Base-by-base conservation (phyloP, 495 filamentous ascomycete genomes). In the Aspergillus incahuasiensis region DNA sequence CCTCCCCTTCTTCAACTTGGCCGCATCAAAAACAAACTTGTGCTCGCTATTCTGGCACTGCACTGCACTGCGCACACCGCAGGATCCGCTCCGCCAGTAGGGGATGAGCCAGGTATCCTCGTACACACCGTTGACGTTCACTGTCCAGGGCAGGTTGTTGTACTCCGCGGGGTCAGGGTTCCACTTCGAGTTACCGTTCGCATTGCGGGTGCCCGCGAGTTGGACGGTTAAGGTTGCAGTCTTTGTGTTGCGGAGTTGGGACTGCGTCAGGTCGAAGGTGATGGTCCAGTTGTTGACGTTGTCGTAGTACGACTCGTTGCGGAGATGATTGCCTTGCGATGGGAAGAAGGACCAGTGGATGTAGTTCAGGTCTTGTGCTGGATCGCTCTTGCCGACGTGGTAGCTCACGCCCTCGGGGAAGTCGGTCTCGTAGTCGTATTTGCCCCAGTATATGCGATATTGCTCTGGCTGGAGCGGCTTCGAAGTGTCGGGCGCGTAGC, bases 321-420 rank as follows among this genome's bases (percentile, higher is more conserved):
- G 61, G 16, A 54, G 12, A 28, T 73, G 67, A 13, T 71, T 70
- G 16, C 69, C 60, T 28, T 72, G 78, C 54, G 53, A 66, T 45
- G 80, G 76, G 58, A 79, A 82, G 12, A 76, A 73, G 35, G 70
- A 74, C 81, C 78, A 82, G 51, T 82, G 80, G 2, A 80, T 73
- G 22, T 79, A 76, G 63, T 82, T 82, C 41, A 78, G 63, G 59
- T 80, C 78, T n/a, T 62, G 63, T 2, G 62, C 62, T 1, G 62
- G 62, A 25, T 77, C 66, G 56, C 73, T 77, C 54, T 72, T 57
- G 11, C 79, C 78, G n/a, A 83, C 72, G 6, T 72, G 72, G 62
- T 74, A 83, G 28, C 69, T 64, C 21, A 82, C 71, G n/a, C 78
- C 79, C 0, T 72, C 34, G 0, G 79, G 81, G 60, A 81, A 82